Evolutionary conservation across 1,284 basidiomycete genomes (phyloP).

Genomic region (Sporisorium iseilematis-ciliati): DNA sequence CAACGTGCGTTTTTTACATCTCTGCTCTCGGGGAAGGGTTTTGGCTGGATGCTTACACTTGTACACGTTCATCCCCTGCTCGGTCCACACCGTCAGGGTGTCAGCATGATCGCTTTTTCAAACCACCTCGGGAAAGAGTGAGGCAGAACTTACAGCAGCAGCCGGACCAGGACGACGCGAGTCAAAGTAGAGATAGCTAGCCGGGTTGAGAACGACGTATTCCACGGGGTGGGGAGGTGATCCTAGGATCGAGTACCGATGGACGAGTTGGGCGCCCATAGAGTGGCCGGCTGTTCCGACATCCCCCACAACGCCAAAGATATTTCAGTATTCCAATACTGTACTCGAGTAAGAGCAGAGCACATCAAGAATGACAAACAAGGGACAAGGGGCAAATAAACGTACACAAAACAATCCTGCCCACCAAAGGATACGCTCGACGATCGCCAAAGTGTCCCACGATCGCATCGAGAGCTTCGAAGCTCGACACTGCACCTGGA

Average conservation of each 20-base stretch:
- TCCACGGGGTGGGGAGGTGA: constrained; percentile 3
- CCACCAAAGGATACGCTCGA: neutral
- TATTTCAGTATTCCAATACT: neutral
- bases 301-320: neutral
- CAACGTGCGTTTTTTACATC: too few relatives aligned
- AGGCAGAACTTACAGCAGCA: constrained; percentile 14
- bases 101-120: neutral
- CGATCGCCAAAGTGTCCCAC: constrained; percentile 20
- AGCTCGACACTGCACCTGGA: constrained; percentile 31
- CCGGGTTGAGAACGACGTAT: constrained; percentile 47
- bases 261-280: constrained; percentile 45
- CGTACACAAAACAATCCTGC: constrained; percentile 43
- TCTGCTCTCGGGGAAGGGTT: too few relatives aligned
- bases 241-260: constrained; percentile 44
- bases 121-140: too few relatives aligned
- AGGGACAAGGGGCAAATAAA: too few relatives aligned
- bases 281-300: constrained; percentile 49
- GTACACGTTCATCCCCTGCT: constrained; percentile 46
- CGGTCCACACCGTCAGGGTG: neutral
- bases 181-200: constrained; percentile 41
- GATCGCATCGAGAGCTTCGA: constrained; percentile 47
- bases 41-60: too few relatives aligned
- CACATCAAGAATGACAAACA: too few relatives aligned
- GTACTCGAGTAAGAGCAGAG: too few relatives aligned
- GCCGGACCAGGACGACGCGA: constrained; percentile 17